phyloP scores from a whole-genome alignment of 2,329 filamentous ascomycete species.

The Drechslerella dactyloides region DNA sequence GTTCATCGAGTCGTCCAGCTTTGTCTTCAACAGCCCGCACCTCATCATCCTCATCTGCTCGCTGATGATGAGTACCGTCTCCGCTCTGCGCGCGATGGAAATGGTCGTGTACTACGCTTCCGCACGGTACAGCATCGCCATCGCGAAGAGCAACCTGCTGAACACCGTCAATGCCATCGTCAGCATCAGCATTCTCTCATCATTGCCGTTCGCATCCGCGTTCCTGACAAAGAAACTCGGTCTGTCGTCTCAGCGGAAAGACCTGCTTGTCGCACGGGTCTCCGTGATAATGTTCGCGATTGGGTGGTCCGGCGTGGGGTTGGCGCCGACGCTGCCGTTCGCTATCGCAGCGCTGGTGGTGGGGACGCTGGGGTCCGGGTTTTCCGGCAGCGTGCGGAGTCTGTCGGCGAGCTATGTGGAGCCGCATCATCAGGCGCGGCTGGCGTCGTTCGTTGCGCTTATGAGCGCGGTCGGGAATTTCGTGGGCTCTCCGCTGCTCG shows the following conservation, averaged over 20 bases:
- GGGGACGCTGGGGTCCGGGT: slow-evolving; percentile 31
- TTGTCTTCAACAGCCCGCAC: slow-evolving; percentile 44
- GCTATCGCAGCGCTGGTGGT: slow-evolving; percentile 30
- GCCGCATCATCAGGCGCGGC: slow-evolving; percentile 41
- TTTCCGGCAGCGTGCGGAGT: slow-evolving; percentile 42
- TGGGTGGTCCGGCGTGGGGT: slow-evolving; percentile 32
- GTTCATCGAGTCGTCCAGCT: slow-evolving; percentile 39
- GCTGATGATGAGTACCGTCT: slow-evolving; percentile 33
- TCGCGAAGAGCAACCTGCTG: slow-evolving; percentile 36
- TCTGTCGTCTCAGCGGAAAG: slow-evolving; percentile 40
- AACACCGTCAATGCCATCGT: slow-evolving; percentile 42
- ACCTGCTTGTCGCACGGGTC: slow-evolving; percentile 33
- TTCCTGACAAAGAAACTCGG: slow-evolving; percentile 27
- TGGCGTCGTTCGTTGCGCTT: slow-evolving; percentile 38
- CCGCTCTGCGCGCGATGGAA: slow-evolving; percentile 27
- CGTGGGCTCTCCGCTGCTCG: slow-evolving; percentile 34
- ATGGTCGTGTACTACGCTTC: slow-evolving; percentile 43
- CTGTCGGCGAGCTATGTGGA: slow-evolving; percentile 45
- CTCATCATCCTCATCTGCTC: slow-evolving; percentile 48
- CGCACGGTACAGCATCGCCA: slow-evolving; percentile 30
- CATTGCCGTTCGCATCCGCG: slow-evolving; percentile 26
- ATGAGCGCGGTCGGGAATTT: slow-evolving; percentile 41
- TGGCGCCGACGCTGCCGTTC: slow-evolving; percentile 30
- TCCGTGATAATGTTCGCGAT: slow-evolving; percentile 32
- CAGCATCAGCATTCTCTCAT: slow-evolving; percentile 33